These are phyloP conservation scores for Panaeolus papilionaceus DNA, from an alignment of 768 basidiomycete species.

Conservation along the genomic window DNA sequence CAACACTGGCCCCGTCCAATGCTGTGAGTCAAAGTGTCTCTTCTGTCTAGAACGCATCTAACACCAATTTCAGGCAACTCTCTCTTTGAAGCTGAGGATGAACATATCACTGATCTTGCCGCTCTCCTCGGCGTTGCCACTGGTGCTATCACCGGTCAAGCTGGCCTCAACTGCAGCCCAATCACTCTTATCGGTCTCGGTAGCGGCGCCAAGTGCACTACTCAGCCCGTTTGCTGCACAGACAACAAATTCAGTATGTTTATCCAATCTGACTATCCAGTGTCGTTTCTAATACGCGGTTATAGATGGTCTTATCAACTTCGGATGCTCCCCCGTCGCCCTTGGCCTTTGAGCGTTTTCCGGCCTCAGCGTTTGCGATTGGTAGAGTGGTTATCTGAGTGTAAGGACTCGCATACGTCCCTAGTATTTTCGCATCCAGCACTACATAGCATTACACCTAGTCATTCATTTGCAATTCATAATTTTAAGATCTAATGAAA, in stretches of 20 bases:
- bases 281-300: not conserved
- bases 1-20: constrained; percentile 32
- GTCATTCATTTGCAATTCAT: no score
- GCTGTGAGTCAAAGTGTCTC: constrained; percentile 26
- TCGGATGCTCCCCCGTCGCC: constrained; percentile 30
- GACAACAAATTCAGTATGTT: constrained; percentile 35
- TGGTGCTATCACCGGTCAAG: constrained; percentile 25
- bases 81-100: constrained; percentile 11
- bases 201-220: constrained; percentile 25
- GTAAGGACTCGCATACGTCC: not conserved
- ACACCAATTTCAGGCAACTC: constrained; percentile 20
- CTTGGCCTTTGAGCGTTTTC: not conserved
- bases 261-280: no score
- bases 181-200: constrained; percentile 28
- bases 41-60: no score
- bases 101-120: constrained; percentile 13
- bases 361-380: not conserved
- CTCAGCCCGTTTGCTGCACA: constrained; percentile 36
- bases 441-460: no score
- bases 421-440: not conserved
- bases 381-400: not conserved
- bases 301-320: constrained; percentile 28
- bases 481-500: no score
- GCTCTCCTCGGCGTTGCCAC: constrained; percentile 27
- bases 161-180: constrained; percentile 34